Evolutionary conservation across 192 early-diverging fungal species (phyloP).

Genomic region (Thoreauomyces humboldtii): DNA sequence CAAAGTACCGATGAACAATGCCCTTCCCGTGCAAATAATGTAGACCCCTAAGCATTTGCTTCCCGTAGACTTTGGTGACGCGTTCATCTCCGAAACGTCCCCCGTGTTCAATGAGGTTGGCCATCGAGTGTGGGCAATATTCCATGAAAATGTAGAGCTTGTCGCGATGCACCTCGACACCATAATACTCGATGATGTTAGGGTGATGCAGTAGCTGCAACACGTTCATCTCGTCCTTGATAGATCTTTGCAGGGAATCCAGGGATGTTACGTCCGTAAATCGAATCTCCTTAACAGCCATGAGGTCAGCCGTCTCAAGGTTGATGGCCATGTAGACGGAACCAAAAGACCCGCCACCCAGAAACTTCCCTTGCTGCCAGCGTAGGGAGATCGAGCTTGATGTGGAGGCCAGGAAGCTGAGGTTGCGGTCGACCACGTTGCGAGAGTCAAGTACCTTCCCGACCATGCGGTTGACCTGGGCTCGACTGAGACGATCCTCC

Average conservation of each 20-base stretch:
- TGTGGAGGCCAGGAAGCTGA: conserved; percentile 74
- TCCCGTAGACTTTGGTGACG: conserved; percentile 67
- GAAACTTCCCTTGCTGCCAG: conserved; percentile 82
- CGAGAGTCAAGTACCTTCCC: conserved; percentile 78
- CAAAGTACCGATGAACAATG: conserved; percentile 73
- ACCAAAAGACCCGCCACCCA: conserved; percentile 86
- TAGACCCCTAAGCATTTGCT: conserved; percentile 80
- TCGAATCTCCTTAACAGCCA: conserved; percentile 92
- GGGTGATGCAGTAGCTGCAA: conserved; percentile 86
- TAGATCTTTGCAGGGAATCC: conserved; percentile 62
- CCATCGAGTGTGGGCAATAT: conserved; percentile 75
- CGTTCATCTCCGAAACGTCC: conserved; percentile 76
- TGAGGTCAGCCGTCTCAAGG: conserved; percentile 75
- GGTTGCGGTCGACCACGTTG: conserved; percentile 73
- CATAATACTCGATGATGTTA: conserved; percentile 88
- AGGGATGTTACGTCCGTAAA: conserved; percentile 69
- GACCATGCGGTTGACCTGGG: conserved; percentile 54
- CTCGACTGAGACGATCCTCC: conserved; percentile 41
- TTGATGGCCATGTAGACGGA: conserved; percentile 80
- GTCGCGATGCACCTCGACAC: conserved; percentile 88
- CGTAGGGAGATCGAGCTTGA: conserved; percentile 78
- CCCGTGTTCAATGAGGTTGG: conserved; percentile 67
- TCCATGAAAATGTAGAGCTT: conserved; percentile 79
- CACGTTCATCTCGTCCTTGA: conserved; percentile 89
- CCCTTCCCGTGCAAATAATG: conserved; percentile 78